A percentile compares a stretch with the other conserved stretches of the same genome.
These are phyloP conservation scores for Diutina pseudorugosa DNA, from an alignment of 1,139 yeast genomes.

Conservation along the genomic window DNA sequence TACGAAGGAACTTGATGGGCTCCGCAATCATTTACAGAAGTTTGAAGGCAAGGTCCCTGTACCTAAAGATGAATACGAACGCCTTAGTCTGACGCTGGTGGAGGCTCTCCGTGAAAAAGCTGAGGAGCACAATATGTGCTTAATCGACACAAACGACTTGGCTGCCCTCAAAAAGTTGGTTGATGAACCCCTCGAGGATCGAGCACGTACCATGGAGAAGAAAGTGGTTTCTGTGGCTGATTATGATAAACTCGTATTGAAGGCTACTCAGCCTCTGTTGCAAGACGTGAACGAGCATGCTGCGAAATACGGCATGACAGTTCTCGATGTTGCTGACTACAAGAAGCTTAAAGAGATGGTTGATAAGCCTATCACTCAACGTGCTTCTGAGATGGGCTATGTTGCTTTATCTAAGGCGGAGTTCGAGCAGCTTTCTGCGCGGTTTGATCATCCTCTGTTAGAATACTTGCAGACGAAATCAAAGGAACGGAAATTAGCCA, in stretches of 20 bases:
- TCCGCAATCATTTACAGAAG: slow-evolving; percentile 2
- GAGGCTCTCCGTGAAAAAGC: background rate
- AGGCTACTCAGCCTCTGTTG: slow-evolving; percentile 27
- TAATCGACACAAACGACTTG: background rate
- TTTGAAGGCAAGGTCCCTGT: background rate
- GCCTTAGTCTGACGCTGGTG: background rate
- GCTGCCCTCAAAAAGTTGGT: background rate
- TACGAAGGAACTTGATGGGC: slow-evolving; percentile 5
- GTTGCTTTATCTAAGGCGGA: background rate
- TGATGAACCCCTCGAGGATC: slow-evolving; percentile 12
- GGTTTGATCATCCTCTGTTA: background rate
- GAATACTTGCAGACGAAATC: background rate
- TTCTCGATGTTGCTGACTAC: slow-evolving; percentile 11
- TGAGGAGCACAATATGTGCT: background rate
- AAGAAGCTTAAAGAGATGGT: slow-evolving; percentile 10
- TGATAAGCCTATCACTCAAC: background rate
- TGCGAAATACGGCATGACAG: slow-evolving; percentile 11
- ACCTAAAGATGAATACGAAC: background rate
- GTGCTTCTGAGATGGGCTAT: background rate
- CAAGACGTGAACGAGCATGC: slow-evolving; percentile 20
- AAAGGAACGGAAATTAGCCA: background rate
- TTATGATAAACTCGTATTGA: slow-evolving; percentile 21
- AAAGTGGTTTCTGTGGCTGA: slow-evolving; percentile 15
- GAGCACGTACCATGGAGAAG: slow-evolving; percentile 15
- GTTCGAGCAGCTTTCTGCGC: background rate